Evolutionary conservation across 2,329 filamentous ascomycete species (phyloP), one percentile per base, ranked within the genome.

Genomic region (Arthrobotrys conoides): DNA sequence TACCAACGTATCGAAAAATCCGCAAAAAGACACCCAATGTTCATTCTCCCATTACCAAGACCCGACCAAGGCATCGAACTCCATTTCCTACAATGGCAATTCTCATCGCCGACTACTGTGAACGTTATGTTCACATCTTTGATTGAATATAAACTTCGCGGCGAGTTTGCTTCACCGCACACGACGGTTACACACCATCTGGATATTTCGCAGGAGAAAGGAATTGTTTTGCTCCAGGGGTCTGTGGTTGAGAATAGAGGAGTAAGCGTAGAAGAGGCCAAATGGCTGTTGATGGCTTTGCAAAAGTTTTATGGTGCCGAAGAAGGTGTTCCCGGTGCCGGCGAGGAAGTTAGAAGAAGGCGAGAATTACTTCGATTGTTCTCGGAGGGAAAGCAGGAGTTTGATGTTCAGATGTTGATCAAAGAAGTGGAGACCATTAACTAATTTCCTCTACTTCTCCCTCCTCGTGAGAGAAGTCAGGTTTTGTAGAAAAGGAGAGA

Each of bases 21-120:
- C 1, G 96, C 94, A 14, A 90, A 90, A 80, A 87, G 87, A 65
- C 89, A 95, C 84, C 96, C 96, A 14, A 91, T 94, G 82, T 99
- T 99, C 86, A 91, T 99, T 70, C 89, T 99, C 0, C 96, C 96
- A 0, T 88, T 98, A 5, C 92, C 92, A 81, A 92, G 89, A 84
- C 87, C 83, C 64, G 84, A 85, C 2, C 86, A 89, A 79, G 93
- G 93, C 65, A 93, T 94, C 57, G 96, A 98, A 85, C 94, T 99
- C 55, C 96, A 99, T 85, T 97, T 97, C 84, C 85, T 99, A 80
- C 95, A 99, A 85, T 99, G 96, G 93, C 92, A 92, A 0, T 97
- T 97, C 85, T 94, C 97, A 77, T 88, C 90, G 0, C 86, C 87
- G 86, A 36, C 88, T 77, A 91, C 90, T 2, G 89, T 89, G 76